Evolutionary conservation across 1,284 basidiomycete genomes (phyloP).

Genomic region (Chondrostereum purpureum): DNA sequence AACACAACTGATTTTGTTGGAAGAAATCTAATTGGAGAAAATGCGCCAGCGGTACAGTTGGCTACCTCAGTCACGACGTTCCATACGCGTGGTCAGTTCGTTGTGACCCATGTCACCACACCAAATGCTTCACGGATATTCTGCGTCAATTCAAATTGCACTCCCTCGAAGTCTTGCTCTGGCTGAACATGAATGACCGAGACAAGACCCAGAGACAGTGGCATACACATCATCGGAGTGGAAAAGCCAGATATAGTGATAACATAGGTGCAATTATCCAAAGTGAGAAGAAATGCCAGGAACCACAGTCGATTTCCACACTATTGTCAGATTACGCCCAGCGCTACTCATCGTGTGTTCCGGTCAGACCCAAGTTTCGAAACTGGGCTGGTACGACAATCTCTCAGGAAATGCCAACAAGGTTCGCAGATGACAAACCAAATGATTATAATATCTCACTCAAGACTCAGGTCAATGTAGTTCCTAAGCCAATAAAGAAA

Average conservation of each 20-base stretch:
- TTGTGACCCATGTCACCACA: neutral
- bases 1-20: neutral
- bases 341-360: neutral
- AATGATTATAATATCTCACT: too few relatives aligned
- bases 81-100: neutral
- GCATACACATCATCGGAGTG: neutral
- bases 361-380: neutral
- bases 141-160: neutral
- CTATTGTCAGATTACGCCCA: neutral
- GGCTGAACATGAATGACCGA: neutral
- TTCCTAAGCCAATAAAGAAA: too few relatives aligned
- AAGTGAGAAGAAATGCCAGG: neutral
- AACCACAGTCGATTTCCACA: neutral
- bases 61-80: neutral
- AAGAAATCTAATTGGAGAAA: neutral
- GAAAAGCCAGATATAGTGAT: neutral
- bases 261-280: neutral
- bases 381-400: neutral
- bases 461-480: too few relatives aligned
- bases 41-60: neutral
- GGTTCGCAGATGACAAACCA: too few relatives aligned
- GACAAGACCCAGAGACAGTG: neutral
- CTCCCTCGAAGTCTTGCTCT: neutral
- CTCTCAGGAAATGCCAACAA: too few relatives aligned
- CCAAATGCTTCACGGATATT: neutral